Conservation (phyloP, 139 green algal species). For the Chlorella sp. region DNA sequence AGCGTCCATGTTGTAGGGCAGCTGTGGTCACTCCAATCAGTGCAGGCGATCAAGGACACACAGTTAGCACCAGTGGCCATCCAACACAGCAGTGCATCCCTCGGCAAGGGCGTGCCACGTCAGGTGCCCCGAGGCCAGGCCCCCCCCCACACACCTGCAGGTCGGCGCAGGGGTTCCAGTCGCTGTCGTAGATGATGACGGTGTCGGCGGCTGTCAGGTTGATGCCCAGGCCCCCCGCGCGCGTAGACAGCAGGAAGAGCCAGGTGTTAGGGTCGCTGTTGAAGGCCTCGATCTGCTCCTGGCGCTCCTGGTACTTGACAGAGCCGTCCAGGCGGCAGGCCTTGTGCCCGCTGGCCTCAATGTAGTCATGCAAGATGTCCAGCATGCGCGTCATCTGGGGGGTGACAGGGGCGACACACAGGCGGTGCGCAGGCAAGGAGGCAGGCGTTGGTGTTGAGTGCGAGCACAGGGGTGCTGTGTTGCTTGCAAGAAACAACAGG, state of each 20-base stretch:
- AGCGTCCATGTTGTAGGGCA: no score
- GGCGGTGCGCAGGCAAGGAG: neutral
- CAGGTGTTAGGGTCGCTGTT: slow-evolving; percentile 28
- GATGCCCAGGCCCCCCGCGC: slow-evolving; percentile 93
- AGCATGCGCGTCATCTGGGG: slow-evolving; percentile 73
- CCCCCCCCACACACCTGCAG: no score
- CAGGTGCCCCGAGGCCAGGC: no score
- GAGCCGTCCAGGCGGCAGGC: slow-evolving; percentile 86
- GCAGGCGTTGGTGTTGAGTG: no score
- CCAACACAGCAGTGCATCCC: no score
- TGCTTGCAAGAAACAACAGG: no score
- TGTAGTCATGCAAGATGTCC: slow-evolving; percentile 72
- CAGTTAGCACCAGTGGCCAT: no score
- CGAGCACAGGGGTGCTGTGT: no score
- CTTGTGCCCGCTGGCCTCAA: slow-evolving; percentile 44
- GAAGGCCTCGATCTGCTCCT: slow-evolving; percentile 29
- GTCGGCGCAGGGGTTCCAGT: slow-evolving; percentile 95
- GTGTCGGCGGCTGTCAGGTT: slow-evolving; percentile 90
- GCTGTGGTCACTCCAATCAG: no score
- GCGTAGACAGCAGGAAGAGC: slow-evolving; percentile 94
- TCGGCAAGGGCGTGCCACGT: no score
- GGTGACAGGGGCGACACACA: no score
- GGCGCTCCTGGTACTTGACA: slow-evolving; percentile 61
- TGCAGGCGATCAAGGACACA: no score
- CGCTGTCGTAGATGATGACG: slow-evolving; percentile 92